Evolutionary conservation across 495 filamentous ascomycete genomes (phyloP), one percentile per base, ranked within the genome.

Genomic region (Neohortaea acidophila): DNA sequence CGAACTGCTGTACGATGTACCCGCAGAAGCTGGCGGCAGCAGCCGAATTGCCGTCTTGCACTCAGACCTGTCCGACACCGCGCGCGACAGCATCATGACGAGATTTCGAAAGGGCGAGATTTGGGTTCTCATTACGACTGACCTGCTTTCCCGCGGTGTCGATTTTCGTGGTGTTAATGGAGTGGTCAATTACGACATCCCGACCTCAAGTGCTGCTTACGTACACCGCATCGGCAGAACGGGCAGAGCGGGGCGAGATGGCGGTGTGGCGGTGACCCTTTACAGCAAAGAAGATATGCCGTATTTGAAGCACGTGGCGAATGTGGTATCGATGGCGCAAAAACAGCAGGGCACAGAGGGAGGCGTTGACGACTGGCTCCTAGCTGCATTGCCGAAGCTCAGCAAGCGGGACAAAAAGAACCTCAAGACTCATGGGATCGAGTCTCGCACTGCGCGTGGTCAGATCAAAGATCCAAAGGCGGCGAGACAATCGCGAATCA

Each of bases 181-280:
- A 24, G 85, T 97, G 1, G 75, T 96, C 19, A 97, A 96, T 59
- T 97, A 94, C 60, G 89, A 97, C 55, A 79, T 94, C 32, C 91
- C 89, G 1, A 83, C 73, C 25, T 86, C 82, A 0, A 75, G 78
- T 4, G 84, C 85, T 3, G 73, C 78, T 4, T 97, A 97, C 47
- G 79, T 97, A 15, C 89, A 97, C 60, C 82, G 89, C 17, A 82
- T 86, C 1, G 89, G 89, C 3, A 72, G 89, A 37, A 96, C 91
- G 0, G 89, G 86, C 1, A 66, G 89, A 37, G 87, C 85, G 1
- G 87, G 89, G 2, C 69, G 84, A 34, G 73, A 79, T 51, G 87
- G 86, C 20, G 89, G 89, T 17, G 70, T 91, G n/a, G 85, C 84
- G 0, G 77, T 96, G 0, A 96, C 89, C 0, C 77, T 87, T 42